Conservation (phyloP, 441 rosid species). For the Syzygium malaccense region DNA sequence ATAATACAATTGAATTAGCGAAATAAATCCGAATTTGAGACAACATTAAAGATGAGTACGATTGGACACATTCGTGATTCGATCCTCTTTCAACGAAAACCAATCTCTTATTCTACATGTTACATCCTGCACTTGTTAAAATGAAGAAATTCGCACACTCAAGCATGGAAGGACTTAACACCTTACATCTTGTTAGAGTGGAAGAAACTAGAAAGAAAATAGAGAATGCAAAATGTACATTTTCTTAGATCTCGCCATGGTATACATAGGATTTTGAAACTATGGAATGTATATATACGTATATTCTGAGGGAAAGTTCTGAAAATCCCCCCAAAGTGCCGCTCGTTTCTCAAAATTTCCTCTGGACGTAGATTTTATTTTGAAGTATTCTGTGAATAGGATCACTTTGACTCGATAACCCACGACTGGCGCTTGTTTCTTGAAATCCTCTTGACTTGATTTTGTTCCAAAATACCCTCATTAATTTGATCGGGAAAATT, state of each 20-base stretch:
- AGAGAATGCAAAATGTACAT: not conserved
- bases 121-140: not conserved
- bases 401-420: not conserved
- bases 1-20: not conserved
- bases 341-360: not conserved
- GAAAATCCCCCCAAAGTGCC: not conserved
- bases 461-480: not conserved
- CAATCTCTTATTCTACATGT: not conserved
- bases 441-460: not conserved
- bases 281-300: not conserved
- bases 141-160: not conserved
- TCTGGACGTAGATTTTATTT: not conserved
- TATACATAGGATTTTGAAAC: not conserved
- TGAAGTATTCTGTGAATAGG: not conserved
- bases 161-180: not conserved
- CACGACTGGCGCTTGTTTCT: not conserved
- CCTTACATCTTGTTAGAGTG: not conserved
- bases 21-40: too few species aligned
- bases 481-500: not conserved
- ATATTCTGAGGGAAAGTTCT: not conserved
- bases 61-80: too few species aligned
- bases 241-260: not conserved
- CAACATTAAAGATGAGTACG: too few species aligned
- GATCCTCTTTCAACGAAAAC: not conserved
- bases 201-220: not conserved